Conservation (phyloP, 441 rosid species). For the Omphalea diandra region DNA sequence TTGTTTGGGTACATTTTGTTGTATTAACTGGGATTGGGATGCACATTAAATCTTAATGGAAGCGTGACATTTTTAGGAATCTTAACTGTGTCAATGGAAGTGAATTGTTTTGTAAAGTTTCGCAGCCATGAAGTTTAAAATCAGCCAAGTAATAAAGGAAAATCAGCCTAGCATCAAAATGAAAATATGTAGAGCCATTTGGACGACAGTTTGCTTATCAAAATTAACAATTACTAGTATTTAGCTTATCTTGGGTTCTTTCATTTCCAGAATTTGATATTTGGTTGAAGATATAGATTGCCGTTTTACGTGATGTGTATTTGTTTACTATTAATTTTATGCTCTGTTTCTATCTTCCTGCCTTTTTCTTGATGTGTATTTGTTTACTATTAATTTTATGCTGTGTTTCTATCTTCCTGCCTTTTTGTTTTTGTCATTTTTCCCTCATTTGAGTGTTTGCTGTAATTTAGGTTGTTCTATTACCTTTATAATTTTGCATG, state of each 20-base stretch:
- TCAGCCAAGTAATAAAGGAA: not conserved
- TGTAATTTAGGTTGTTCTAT: not conserved
- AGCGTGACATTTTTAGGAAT: no score
- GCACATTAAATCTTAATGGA: no score
- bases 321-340: not conserved
- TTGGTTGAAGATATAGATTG: not conserved
- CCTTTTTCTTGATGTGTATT: not conserved
- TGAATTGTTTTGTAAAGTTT: no score
- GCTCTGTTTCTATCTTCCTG: not conserved
- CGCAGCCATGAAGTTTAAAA: no score
- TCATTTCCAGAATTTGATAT: not conserved
- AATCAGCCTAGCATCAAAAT: not conserved
- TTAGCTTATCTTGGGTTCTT: not conserved
- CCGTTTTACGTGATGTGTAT: not conserved
- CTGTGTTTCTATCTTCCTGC: not conserved
- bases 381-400: not conserved
- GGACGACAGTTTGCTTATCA: not conserved
- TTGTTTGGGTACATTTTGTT: not conserved
- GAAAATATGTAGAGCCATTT: not conserved
- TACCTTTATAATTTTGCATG: not conserved
- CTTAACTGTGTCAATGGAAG: no score
- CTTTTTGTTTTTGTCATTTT: not conserved
- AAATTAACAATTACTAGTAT: constrained; percentile 1
- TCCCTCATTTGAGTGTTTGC: not conserved
- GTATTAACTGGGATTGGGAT: not conserved